Conservation (phyloP, 2,329 filamentous ascomycete genomes). For the Remersonia thermophila region DNA sequence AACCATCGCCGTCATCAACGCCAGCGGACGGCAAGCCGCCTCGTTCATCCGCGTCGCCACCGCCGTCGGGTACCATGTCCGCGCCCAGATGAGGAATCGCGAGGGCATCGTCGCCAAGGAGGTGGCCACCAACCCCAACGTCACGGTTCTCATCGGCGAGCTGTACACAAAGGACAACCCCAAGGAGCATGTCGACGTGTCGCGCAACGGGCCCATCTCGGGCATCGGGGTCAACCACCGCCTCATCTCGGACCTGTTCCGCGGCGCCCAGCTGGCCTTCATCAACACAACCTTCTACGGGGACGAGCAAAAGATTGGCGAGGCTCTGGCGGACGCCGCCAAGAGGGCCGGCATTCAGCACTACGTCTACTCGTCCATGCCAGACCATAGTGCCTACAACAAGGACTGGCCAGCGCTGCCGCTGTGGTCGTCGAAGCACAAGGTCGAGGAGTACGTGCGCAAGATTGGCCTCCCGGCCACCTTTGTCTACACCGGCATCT, state of each 20-base stretch:
- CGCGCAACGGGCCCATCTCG: conserved; percentile 50
- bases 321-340: conserved; percentile 77
- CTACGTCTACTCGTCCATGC: conserved; percentile 95
- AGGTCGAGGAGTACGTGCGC: conserved; percentile 81
- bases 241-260: conserved; percentile 68
- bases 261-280: conserved; percentile 77
- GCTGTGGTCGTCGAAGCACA: conserved; percentile 85
- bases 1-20: conserved; percentile 90
- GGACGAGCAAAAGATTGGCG: conserved; percentile 82
- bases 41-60: conserved; percentile 90
- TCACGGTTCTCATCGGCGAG: conserved; percentile 52
- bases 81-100: conserved; percentile 78
- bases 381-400: conserved; percentile 75
- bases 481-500: conserved; percentile 93
- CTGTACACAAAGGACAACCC: conserved; percentile 45
- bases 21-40: conserved; percentile 87
- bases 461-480: conserved; percentile 74
- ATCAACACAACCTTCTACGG: conserved; percentile 98
- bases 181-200: conserved; percentile 50
- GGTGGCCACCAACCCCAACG: conserved; percentile 67
- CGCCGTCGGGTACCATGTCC: conserved; percentile 85
- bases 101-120: conserved; percentile 83
- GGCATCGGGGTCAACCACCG: conserved; percentile 57
- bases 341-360: conserved; percentile 76
- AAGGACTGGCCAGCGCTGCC: conserved; percentile 70